Percentiles rank a stretch among this genome's conserved stretches.
phyloP scores from a whole-genome alignment of 2,329 filamentous ascomycete genomes.

The Alternaria incomplexa region DNA sequence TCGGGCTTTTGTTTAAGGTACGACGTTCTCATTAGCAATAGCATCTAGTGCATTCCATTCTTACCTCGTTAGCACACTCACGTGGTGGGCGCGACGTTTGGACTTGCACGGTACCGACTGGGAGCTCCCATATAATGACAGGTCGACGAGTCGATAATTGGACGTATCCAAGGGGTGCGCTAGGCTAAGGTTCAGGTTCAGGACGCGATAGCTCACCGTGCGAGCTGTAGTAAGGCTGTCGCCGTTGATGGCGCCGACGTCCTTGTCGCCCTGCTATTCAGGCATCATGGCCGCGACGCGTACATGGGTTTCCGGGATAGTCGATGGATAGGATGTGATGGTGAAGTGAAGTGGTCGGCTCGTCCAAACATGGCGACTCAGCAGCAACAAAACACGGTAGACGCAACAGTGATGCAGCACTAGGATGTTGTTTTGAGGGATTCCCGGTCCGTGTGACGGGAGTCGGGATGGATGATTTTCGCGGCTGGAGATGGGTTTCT shows the following conservation, averaged over 20 bases:
- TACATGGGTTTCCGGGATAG: background rate
- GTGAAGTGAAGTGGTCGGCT: background rate
- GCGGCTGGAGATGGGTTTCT: conserved; percentile 13
- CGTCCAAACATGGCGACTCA: background rate
- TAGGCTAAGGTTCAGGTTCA: background rate
- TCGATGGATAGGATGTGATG: background rate
- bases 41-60: background rate
- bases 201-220: conserved; percentile 5
- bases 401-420: background rate
- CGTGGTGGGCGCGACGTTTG: background rate
- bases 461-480: conserved; percentile 18
- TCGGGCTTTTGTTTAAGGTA: background rate
- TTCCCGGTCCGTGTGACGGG: conserved; percentile 14
- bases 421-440: background rate
- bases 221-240: conserved; percentile 6
- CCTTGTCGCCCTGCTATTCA: conserved; percentile 2
- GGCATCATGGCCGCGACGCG: background rate
- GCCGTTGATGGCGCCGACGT: background rate
- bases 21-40: background rate
- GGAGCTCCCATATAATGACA: background rate
- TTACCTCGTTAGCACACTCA: background rate
- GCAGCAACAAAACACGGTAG: background rate
- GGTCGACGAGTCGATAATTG: background rate
- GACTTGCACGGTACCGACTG: background rate
- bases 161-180: background rate